Conservation (phyloP, 2,329 filamentous ascomycete genomes). For the Stagonosporopsis chrysanthemi region DNA sequence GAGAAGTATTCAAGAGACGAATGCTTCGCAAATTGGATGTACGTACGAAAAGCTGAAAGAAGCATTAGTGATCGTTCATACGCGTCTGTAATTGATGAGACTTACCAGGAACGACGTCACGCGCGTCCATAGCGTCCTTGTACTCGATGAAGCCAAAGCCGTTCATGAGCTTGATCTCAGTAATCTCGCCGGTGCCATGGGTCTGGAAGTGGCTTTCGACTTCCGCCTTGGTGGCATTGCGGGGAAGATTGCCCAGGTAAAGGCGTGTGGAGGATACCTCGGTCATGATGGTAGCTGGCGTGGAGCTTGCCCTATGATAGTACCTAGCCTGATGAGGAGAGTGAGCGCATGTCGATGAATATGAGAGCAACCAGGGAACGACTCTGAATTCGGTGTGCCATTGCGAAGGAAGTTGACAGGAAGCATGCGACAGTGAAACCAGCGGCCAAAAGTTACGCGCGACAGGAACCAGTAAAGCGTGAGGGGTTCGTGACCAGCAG, state of each 20-base stretch:
- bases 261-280: slow-evolving; percentile 95
- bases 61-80: slow-evolving; percentile 33
- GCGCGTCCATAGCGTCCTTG: slow-evolving; percentile 96
- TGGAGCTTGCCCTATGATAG: slow-evolving; percentile 26
- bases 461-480: slow-evolving; percentile 35
- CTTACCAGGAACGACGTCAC: slow-evolving; percentile 97
- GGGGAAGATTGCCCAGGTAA: slow-evolving; percentile 96
- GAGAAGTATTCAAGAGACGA: slow-evolving; percentile 1
- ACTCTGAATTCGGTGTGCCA: slow-evolving; percentile 35
- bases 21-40: slow-evolving; percentile 30
- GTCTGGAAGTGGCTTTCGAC: slow-evolving; percentile 94
- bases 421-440: slow-evolving; percentile 32
- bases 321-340: slow-evolving; percentile 45
- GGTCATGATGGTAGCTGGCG: slow-evolving; percentile 62
- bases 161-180: slow-evolving; percentile 99
- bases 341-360: slow-evolving; percentile 44
- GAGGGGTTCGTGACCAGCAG: slow-evolving; percentile 28
- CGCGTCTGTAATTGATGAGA: slow-evolving; percentile 19
- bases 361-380: slow-evolving; percentile 33
- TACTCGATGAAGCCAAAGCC: slow-evolving; percentile 99
- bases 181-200: slow-evolving; percentile 96
- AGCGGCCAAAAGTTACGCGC: slow-evolving; percentile 36
- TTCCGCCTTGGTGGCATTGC: slow-evolving; percentile 95
- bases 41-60: slow-evolving; percentile 63
- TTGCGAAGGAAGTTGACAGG: slow-evolving; percentile 29